These are phyloP conservation scores for Aspergillus puulaauensis DNA, from an alignment of 2,329 filamentous ascomycete genomes.

Conservation along the genomic window DNA sequence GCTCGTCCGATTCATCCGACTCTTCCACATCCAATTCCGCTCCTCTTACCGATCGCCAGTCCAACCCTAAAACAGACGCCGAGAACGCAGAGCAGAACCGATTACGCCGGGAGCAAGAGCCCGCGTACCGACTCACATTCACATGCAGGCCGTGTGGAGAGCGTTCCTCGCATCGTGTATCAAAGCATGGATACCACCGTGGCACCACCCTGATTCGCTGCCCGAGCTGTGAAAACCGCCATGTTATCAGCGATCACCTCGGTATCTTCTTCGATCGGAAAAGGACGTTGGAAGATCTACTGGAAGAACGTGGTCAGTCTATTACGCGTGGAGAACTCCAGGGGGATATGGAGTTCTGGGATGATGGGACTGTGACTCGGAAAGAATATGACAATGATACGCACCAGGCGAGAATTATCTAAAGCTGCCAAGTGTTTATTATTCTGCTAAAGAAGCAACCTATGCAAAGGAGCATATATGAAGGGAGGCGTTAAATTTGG, in stretches of 20 bases:
- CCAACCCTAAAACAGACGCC: conserved; percentile 28
- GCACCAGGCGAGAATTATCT: neutral
- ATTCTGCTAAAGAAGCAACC: neutral
- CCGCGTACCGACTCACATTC: conserved; percentile 84
- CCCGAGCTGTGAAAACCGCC: conserved; percentile 79
- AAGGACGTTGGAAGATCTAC: conserved; percentile 44
- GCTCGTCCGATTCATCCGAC: conserved; percentile 21
- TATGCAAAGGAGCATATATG: neutral
- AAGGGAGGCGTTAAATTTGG: conserved; percentile 8
- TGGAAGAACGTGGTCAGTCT: conserved; percentile 58
- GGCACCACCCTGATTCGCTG: conserved; percentile 89
- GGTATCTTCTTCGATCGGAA: conserved; percentile 53
- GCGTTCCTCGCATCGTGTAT: conserved; percentile 80
- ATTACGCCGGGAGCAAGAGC: conserved; percentile 48
- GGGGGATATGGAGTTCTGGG: conserved; percentile 92
- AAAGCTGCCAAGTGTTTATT: neutral
- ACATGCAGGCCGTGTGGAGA: conserved; percentile 84
- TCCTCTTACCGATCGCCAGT: conserved; percentile 34
- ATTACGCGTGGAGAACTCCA: conserved; percentile 75
- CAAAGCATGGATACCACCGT: conserved; percentile 92
- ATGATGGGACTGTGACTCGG: conserved; percentile 59
- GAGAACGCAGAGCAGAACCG: conserved; percentile 36
- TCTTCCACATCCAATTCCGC: conserved; percentile 7
- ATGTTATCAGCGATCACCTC: conserved; percentile 90
- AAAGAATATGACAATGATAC: conserved; percentile 14